Percentiles rank a stretch among this genome's conserved stretches.
These are phyloP conservation scores for Yamadazyma dendronema DNA, from an alignment of 1,139 yeast species.

Conservation along the genomic window DNA sequence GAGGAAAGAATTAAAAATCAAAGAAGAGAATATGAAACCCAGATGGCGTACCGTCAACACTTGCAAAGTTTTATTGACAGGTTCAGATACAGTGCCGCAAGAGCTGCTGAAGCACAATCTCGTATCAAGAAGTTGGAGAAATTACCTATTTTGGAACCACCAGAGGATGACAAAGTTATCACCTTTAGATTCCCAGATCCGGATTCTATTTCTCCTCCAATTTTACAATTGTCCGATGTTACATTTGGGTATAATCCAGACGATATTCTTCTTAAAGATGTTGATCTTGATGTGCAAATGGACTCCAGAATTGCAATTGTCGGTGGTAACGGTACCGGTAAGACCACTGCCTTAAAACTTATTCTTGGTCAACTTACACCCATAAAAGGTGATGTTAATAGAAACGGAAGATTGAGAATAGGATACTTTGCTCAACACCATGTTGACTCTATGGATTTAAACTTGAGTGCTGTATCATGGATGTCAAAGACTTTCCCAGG, in stretches of 20 bases:
- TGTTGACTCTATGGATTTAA: constrained; percentile 94
- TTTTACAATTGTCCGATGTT: constrained; percentile 82
- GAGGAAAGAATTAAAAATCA: constrained; percentile 95
- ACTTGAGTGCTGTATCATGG: constrained; percentile 90
- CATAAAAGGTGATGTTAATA: constrained; percentile 67
- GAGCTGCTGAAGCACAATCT: constrained; percentile 95
- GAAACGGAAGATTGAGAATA: constrained; percentile 83
- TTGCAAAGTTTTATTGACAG: constrained; percentile 93
- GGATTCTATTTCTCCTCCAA: constrained; percentile 89
- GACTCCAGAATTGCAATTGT: constrained; percentile 93
- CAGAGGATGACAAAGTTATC: constrained; percentile 85
- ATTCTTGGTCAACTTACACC: constrained; percentile 79
- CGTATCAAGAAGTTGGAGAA: constrained; percentile 95
- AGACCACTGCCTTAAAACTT: constrained; percentile 85
- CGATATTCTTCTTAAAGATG: constrained; percentile 63
- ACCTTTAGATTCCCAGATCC: constrained; percentile 95
- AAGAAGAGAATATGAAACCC: constrained; percentile 91
- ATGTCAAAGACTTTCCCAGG: constrained; percentile 90
- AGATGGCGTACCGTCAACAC: constrained; percentile 93
- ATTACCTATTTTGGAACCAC: constrained; percentile 87
- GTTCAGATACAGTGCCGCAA: constrained; percentile 95
- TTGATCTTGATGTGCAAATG: constrained; percentile 88
- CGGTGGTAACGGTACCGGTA: constrained; percentile 99
- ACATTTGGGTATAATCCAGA: constrained; percentile 77
- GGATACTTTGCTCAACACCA: constrained; percentile 99